Base-by-base conservation (phyloP, 2,329 filamentous ascomycete species). In the Botrytis elliptica region DNA sequence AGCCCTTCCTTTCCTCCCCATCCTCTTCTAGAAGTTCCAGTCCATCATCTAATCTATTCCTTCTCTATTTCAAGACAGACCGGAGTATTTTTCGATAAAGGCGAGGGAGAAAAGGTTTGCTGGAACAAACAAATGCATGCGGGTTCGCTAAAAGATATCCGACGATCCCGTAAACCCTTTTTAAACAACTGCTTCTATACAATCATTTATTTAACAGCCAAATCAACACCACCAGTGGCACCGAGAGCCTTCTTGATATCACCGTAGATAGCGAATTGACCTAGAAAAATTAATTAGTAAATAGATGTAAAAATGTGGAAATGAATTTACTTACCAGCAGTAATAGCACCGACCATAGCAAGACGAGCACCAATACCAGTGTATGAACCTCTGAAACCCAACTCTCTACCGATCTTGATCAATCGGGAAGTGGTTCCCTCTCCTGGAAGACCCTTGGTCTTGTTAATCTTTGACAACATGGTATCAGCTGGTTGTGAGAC, bases 381-480 rank as follows among this genome's bases (percentile, higher is more conserved):
- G 87, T 91, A 97, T 73, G 89, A 92, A 79, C 93, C 93, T 79
- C 87, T 88, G 83, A 97, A 76, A 82, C 93, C 93, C 80, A 97
- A 92, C 86, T 97, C 93, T 85, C 91, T 92, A 79, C 86, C 93
- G 81, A 97, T 97, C 91, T 96, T 96, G 87, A 95, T 87, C 81
- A 97, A 86, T 84, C 93, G 91, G 84, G 86, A 88, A 82, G 89
- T 89, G 81, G 92, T 96, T 81, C 93, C 90, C 87, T 97, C 93
- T 87, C 93, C 93, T 78, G 93, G 93, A 75, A 90, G 87, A 85
- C 93, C 93, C 88, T 93, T 91, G 85, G 92, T 93, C 92, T 96
- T 96, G 92, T 97, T 97, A 88, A 97, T 96, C 90, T 95, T 96
- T 86, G 89, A 92, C 77, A 97, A 91, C 93, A 97, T 97, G 82